Evolutionary conservation across 169 alveolate species (phyloP).

Genomic region (Toxoplasma gondii): DNA sequence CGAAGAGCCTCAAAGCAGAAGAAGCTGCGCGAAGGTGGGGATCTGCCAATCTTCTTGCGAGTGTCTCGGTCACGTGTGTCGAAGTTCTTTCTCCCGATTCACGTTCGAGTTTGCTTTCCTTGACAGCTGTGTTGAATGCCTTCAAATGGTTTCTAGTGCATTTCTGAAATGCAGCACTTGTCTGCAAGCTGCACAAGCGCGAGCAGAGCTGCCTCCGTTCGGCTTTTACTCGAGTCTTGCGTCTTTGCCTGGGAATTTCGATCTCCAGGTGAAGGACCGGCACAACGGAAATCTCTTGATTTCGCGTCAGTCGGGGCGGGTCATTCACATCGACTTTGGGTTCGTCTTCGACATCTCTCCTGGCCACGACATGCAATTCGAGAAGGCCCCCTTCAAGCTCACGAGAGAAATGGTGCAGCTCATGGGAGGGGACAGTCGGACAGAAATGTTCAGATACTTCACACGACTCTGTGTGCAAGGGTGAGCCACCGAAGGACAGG

Average conservation of each 20-base stretch:
- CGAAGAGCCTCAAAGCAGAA: too few species aligned
- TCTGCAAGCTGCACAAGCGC: too few species aligned
- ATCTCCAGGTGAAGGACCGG: conserved; percentile 92
- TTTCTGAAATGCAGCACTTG: too few species aligned
- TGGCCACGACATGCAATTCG: conserved; percentile 95
- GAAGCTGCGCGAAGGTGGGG: too few species aligned
- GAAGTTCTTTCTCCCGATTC: too few species aligned
- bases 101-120: too few species aligned
- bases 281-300: conserved; percentile 97
- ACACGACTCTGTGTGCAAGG: conserved; percentile 77
- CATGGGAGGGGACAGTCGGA: conserved; percentile 86
- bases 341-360: conserved; percentile 96
- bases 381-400: conserved; percentile 96
- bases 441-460: conserved; percentile 67
- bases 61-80: too few species aligned
- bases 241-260: not conserved
- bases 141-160: too few species aligned
- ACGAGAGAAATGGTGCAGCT: conserved; percentile 96
- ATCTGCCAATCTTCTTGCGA: too few species aligned
- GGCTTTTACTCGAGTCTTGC: too few species aligned
- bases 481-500: conserved; percentile 78
- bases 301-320: conserved; percentile 89
- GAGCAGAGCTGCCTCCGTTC: too few species aligned
- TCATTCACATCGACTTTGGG: conserved; percentile 98
- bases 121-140: too few species aligned